Conservation (phyloP, 441 rosid genomes). For the Syzygium malaccense region DNA sequence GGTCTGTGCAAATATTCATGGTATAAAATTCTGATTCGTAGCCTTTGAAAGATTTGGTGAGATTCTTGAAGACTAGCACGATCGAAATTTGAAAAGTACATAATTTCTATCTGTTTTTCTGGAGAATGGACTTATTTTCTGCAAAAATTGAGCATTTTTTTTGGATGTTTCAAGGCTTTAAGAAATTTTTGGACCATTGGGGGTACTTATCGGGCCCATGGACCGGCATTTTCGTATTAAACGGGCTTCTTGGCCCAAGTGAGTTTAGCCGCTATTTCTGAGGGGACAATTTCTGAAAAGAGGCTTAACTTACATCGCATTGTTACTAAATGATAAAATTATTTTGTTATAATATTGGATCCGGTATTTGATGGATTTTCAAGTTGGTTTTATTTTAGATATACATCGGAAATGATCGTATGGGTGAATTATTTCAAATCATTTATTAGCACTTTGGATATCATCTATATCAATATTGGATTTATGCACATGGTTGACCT, state of each 20-base stretch:
- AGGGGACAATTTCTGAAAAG: not conserved
- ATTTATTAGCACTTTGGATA: too few species aligned
- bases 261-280: not conserved
- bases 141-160: not conserved
- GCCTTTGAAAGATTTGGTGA: not conserved
- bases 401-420: not conserved
- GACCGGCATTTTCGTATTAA: not conserved
- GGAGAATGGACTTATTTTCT: not conserved
- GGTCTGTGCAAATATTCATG: not conserved
- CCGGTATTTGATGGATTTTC: not conserved
- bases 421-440: not conserved
- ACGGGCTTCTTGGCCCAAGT: not conserved
- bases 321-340: not conserved
- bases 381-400: not conserved
- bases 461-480: not conserved
- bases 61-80: fast-evolving
- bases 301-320: not conserved
- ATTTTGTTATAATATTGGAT: not conserved
- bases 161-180: not conserved
- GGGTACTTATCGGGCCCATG: not conserved
- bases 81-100: not conserved
- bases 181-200: not conserved
- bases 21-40: not conserved
- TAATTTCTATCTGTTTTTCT: not conserved
- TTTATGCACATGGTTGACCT: not conserved